A percentile compares a stretch with the other conserved stretches of the same genome.
Evolutionary conservation across 2,329 filamentous ascomycete genomes (phyloP).

Genomic region (Rhynchosporium graminicola): DNA sequence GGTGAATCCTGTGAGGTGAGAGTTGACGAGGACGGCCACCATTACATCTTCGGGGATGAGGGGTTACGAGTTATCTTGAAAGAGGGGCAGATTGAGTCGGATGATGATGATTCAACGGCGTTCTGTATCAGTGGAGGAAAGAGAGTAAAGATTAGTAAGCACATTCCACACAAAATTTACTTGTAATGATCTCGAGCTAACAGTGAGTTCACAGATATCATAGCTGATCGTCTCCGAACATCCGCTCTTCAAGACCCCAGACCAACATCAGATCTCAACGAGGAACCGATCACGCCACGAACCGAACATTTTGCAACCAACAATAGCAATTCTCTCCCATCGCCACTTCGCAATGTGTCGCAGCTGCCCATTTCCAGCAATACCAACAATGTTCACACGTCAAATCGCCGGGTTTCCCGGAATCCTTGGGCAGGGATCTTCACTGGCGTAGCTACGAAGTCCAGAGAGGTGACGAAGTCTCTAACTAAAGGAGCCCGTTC

Average conservation of each 20-base stretch:
- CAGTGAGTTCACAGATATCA: neutral
- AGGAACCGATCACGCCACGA: neutral
- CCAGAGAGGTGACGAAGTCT: neutral
- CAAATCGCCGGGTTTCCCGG: neutral
- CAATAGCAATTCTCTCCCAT: neutral
- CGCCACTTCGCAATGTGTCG: neutral
- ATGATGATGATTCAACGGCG: neutral
- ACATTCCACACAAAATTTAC: neutral
- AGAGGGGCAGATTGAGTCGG: conserved; percentile 4
- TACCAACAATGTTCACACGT: too few species aligned
- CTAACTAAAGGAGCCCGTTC: neutral
- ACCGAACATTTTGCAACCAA: neutral
- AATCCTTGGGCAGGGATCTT: neutral
- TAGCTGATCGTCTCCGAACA: neutral
- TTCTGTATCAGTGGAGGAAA: conserved; percentile 8
- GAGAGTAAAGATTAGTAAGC: conserved; percentile 2
- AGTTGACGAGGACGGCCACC: conserved; percentile 11
- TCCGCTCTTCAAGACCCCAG: neutral
- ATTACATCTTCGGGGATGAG: conserved; percentile 2
- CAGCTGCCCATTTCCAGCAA: neutral
- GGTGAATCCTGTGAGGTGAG: conserved; percentile 1
- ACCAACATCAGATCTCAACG: neutral
- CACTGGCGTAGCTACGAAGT: neutral
- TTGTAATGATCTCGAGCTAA: neutral
- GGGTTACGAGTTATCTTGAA: conserved; percentile 1